Evolutionary conservation across 495 filamentous ascomycete species (phyloP), one percentile per base, ranked within the genome.

Genomic region (Cercophora sp.): DNA sequence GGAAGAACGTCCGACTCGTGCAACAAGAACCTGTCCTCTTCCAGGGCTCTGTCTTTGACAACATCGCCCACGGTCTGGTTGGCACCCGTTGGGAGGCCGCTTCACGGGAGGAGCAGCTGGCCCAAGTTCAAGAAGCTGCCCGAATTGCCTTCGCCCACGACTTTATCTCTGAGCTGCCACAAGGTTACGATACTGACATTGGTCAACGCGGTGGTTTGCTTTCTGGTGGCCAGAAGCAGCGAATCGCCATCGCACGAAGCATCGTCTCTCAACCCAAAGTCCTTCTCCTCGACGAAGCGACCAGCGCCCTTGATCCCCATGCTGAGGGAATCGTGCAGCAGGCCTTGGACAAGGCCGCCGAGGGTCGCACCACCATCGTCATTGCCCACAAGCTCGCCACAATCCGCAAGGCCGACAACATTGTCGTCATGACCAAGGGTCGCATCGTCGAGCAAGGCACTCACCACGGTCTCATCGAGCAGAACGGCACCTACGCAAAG

Each of bases 211-310:
- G 91, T 8, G 91, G 91, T 61, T 68, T 94, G 27, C 75, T 96
- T 23, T 89, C 85, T 46, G 91, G 91, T 66, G 91, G 91, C 25
- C 91, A 96, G 70, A 95, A 95, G 63, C 91, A 96, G 62, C 86
- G 91, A 54, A 91, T 95, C 65, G 77, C 74, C 20, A 83, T 89
- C 54, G 84, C 85, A 8, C 67, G 85, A 52, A 80, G 81, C 16
- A 78, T 82, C 29, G 61, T 95, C 8, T 80, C 83, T 22, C 75
- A 90, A 39, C 84, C 88, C 1, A 81, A 80, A 20, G 82, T 95
- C 22, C 65, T 95, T 11, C 80, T 95, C n/a, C 69, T 93, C 13
- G 89, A 94, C 56, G 89, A 94, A 60, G 86, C 85, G 0, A 94
- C 88, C 0, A 82, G 79, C 60, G 85, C 87, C 5, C 70, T 94